Evolutionary conservation across 352 stramenopile genomes (phyloP), one percentile per base, ranked within the genome.

Genomic region (Phytopythium montanum): DNA sequence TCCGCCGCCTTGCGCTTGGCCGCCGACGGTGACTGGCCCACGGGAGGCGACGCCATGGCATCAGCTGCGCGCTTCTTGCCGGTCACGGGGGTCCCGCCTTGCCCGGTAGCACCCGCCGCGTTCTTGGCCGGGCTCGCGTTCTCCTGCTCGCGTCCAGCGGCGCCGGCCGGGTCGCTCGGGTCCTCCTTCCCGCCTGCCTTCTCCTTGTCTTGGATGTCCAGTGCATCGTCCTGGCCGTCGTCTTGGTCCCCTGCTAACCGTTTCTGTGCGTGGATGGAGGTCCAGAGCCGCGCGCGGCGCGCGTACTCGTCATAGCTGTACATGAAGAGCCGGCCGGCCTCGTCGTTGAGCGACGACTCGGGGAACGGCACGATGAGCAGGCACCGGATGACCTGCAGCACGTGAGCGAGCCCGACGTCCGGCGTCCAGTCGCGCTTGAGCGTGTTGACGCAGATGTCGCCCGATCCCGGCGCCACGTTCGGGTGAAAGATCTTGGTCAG

Each of bases 401-500:
- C 94, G 66, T 99, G 97, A 36, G 87, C 84, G 54, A 99, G 86
- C 21, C 96, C 97, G 3, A 98, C 87, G 36, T 87, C 81, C 16
- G 95, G 69, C 18, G 88, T 95, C 98, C 98, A 99, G 74, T 99
- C 97, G 60, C 95, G 97, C 79, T 99, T 99, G 36, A 99, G 85
- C 33, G 97, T 99, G 70, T 99, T 99, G 25, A 99, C 98, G 66
- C 98, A 99, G 76, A 99, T 99, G 39, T 98, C 97, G 39, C 97
- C 97, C 26, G 92, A 98, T 14, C 81, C 92, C 31, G 90, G 81
- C 23, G 96, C 95, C 23, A 99, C 97, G 76, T 99, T 99, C 0
- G 98, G 98, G 72, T 99, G 98, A 76, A 98, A 99, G 55, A 99
- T 99, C 83, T 99, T 99, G 36, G 97, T 99, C 23, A 99, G 72